Percentiles rank a stretch among this genome's conserved stretches.
Evolutionary conservation across 441 rosid genomes (phyloP).

Genomic region (Pelargonium australe): DNA sequence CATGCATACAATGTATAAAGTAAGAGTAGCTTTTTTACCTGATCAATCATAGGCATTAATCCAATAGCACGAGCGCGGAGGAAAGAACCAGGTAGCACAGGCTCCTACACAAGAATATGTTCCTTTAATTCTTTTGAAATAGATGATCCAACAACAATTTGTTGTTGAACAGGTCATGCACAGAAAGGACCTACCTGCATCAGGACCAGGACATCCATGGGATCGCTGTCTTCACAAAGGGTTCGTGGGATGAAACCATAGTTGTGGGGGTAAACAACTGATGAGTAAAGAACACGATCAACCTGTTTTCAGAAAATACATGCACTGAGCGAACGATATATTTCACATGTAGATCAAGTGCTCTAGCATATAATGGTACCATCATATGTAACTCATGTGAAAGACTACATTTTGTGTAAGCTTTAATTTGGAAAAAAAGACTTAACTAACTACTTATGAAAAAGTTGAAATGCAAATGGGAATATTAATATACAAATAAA

Average conservation of each 20-base stretch:
- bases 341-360: no score
- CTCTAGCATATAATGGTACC: no score
- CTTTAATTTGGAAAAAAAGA: no score
- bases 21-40: slow-evolving; percentile 26
- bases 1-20: no score
- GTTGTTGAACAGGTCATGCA: slow-evolving; percentile 9
- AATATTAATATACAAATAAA: no score
- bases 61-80: slow-evolving; percentile 97
- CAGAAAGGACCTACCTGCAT: slow-evolving; percentile 63
- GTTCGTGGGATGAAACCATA: slow-evolving; percentile 58
- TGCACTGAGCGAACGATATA: no score
- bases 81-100: slow-evolving; percentile 77
- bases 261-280: slow-evolving; percentile 97
- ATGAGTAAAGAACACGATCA: slow-evolving; percentile 90
- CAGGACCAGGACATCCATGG: slow-evolving; percentile 82
- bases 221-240: slow-evolving; percentile 92
- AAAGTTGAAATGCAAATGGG: no score
- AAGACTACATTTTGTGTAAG: no score
- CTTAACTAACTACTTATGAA: no score
- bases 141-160: neutral
- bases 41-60: slow-evolving; percentile 95
- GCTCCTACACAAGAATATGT: slow-evolving; percentile 46
- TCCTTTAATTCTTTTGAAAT: neutral
- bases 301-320: slow-evolving; percentile 37
- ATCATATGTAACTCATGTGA: no score